Evolutionary conservation across 2,329 filamentous ascomycete genomes (phyloP), one percentile per base, ranked within the genome.

Genomic region (Botrytis galanthina): DNA sequence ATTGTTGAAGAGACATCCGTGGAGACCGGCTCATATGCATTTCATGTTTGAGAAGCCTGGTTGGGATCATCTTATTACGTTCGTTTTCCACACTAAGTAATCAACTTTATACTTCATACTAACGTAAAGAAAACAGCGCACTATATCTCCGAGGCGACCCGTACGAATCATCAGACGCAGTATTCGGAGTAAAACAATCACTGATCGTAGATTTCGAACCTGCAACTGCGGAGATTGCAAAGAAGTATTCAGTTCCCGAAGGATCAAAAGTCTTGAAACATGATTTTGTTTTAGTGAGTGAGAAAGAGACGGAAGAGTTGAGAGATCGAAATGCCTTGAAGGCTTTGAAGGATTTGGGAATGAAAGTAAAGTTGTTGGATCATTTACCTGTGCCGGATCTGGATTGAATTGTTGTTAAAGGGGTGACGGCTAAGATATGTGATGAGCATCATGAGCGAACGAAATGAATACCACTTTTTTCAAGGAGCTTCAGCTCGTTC

Each of bases 31-130:
- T 32, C 93, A 96, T 82, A 88, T 95, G 86, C 93, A 96, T 82
- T 96, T 96, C 79, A 96, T 97, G 92, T 94, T 97, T 83, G 89
- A 91, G 80, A 94, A 93, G 84, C 82, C 86, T 48, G 92, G 92
- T 0, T 94, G 88, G 84, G 93, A 97, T 84, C 88, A 91, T 80
- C 83, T 97, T 78, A 91, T 96, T 80, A 97, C 93, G 92, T 95
- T 85, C 76, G 90, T 90, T 16, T 48, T 73, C 29, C 54, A 6
- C 22, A 22, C 35, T 32, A 67, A 26, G 20, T 16, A 12, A 42
- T 35, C 4, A 5, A 7, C 12, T 29, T 2, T 3, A 12, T 72
- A 48, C 18, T 48, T 3, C 8, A 4, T 69, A 60, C 51, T 60
- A 9, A 69, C 20, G 32, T 12, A 4, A 29, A 3, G 26, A 22